A percentile compares a stretch with the other conserved stretches of the same genome.
phyloP scores from a whole-genome alignment of 352 stramenopile genomes.

The Blastocystis sp. region DNA sequence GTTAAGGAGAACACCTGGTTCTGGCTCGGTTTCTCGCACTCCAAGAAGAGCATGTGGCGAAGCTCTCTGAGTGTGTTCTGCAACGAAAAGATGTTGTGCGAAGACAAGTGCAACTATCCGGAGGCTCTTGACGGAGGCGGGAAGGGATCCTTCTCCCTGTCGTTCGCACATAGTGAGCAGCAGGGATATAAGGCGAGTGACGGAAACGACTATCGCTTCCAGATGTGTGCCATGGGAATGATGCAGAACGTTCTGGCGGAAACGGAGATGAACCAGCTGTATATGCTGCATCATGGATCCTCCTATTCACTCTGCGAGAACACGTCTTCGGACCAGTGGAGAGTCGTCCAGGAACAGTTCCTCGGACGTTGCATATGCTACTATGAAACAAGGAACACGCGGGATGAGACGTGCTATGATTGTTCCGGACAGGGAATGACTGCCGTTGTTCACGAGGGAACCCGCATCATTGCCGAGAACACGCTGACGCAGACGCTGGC shows the following conservation, averaged over 20 bases:
- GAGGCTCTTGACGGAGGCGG: neutral
- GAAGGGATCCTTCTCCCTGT: neutral
- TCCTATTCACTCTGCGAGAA: slow-evolving; percentile 11
- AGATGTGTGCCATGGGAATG: slow-evolving; percentile 47
- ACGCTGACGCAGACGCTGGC: slow-evolving; percentile 38
- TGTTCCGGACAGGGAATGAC: neutral
- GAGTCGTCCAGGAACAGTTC: slow-evolving; percentile 2
- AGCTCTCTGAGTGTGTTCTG: slow-evolving; percentile 22
- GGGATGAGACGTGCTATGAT: slow-evolving; percentile 21
- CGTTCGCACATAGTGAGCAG: neutral
- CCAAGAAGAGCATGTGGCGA: slow-evolving; percentile 49
- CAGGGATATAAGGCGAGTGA: neutral
- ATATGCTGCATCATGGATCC: slow-evolving; percentile 8
- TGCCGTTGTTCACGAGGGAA: slow-evolving; percentile 9
- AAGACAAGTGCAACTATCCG: slow-evolving; percentile 34
- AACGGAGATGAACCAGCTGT: slow-evolving; percentile 21
- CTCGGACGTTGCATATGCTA: neutral
- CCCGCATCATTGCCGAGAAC: slow-evolving; percentile 28
- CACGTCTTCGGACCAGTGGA: neutral
- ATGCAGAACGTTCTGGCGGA: neutral
- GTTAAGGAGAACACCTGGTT: slow-evolving; percentile 16
- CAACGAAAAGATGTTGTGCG: neutral
- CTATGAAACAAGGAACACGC: slow-evolving; percentile 48
- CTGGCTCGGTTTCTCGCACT: slow-evolving; percentile 34
- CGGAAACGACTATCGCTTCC: slow-evolving; percentile 36